Evolutionary conservation across 2,329 filamentous ascomycete genomes (phyloP).

Genomic region (Cordyceps tenuipes): DNA sequence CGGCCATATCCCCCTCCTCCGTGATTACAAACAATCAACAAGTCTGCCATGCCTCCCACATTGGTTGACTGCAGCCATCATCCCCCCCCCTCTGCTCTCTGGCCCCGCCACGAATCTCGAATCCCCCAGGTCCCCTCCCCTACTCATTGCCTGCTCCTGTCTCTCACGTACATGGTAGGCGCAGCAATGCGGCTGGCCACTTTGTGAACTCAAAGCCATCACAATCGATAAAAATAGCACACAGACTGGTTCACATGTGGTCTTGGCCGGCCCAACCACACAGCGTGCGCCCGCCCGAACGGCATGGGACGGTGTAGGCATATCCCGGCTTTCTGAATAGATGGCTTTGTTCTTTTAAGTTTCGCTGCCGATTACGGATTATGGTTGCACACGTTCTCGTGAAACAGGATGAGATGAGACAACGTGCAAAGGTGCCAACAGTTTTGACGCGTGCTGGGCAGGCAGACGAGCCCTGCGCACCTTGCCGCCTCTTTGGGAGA

Average conservation of each 20-base stretch:
- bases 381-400: background rate
- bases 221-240: background rate
- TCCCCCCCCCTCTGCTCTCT: background rate
- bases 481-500: background rate
- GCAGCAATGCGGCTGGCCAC: background rate
- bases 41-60: background rate
- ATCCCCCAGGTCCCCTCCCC: too few relatives aligned
- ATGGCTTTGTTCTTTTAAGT: too few relatives aligned
- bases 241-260: background rate
- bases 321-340: too few relatives aligned
- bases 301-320: too few relatives aligned
- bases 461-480: background rate
- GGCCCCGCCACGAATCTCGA: too few relatives aligned
- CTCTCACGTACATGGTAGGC: background rate
- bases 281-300: too few relatives aligned
- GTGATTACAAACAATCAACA: background rate
- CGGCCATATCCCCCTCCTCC: background rate
- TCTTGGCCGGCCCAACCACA: background rate
- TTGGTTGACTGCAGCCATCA: background rate
- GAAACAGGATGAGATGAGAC: background rate
- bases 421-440: background rate
- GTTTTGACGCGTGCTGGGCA: too few relatives aligned
- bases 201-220: background rate
- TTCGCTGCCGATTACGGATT: too few relatives aligned
- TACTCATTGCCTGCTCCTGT: too few relatives aligned